Conservation (phyloP, 345 rosid species). For the Mallotus nudiflorus region DNA sequence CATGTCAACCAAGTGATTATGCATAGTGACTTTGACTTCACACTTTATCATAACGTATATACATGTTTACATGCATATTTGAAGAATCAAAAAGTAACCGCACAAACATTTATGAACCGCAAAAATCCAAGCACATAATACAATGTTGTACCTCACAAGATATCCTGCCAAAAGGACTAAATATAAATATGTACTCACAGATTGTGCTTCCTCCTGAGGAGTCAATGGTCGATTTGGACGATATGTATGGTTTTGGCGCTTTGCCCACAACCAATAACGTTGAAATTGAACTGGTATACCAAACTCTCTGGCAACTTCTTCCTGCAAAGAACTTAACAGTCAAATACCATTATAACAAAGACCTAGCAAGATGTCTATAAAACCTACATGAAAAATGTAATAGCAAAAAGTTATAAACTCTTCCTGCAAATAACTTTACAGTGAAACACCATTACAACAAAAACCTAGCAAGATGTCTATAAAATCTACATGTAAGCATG, state of each 20-base stretch:
- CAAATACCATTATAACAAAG: neutral
- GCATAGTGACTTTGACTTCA: neutral
- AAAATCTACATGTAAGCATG: neutral
- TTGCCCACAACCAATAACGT: constrained; percentile 97
- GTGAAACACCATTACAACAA: neutral
- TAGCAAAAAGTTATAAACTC: constrained; percentile 24
- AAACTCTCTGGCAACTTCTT: constrained; percentile 91
- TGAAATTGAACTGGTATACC: constrained; percentile 78
- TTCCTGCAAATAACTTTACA: constrained; percentile 45
- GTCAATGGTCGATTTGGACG: constrained; percentile 86
- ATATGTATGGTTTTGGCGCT: constrained; percentile 92
- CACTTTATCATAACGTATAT: neutral
- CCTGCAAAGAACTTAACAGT: constrained; percentile 39
- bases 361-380: too few species aligned
- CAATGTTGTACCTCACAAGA: neutral
- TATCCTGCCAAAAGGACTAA: neutral
- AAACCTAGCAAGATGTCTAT: too few species aligned
- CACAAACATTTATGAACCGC: neutral
- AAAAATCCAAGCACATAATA: neutral
- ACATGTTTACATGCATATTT: too few species aligned
- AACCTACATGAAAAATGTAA: neutral
- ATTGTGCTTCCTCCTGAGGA: constrained; percentile 67
- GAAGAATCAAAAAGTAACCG: neutral
- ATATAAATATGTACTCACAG: constrained; percentile 39
- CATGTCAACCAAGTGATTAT: neutral